Base-by-base conservation (phyloP, 2,329 filamentous ascomycete species). In the Furcasterigmium sp. region DNA sequence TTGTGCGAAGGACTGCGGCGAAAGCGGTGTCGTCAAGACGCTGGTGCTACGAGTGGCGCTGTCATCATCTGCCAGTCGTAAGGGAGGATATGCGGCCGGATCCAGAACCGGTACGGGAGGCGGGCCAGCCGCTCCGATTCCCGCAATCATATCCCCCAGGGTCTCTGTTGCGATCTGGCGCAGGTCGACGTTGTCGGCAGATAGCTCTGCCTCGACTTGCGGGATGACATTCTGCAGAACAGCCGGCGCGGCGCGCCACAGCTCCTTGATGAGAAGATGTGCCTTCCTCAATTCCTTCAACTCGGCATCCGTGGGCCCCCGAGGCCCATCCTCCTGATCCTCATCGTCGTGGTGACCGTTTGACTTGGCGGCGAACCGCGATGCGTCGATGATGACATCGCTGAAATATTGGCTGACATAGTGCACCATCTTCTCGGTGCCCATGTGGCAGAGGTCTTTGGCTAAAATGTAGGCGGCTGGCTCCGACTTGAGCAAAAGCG, bases 381-480 rank as follows among this genome's bases (percentile, higher is more conserved):
- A 90, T 4, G 90, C 87, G 58, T 96, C 90, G 48, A 97, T 82
- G 45, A 98, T 94, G 41, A 97, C 90, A 44, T 95, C 90, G 64
- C 90, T 95, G 62, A 98, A 98, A 62, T 97, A 98, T 57, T 95
- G 90, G 52, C 89, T 91, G 44, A 97, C 85, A 53, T 94, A 89
- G 48, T 90, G 85, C 1, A 89, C 85, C 91, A 98, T 96, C 64
- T 94, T 94, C 53, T 96, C 91, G 1, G 87, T 82, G 53, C 84
- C 94, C 15, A 79, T 79, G 56, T 90, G 93, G 69, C 93, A 98
- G 36, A 98, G 84, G 3, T 87, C 87, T 65, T 94, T 95, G 18
- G 93, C 91, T 86, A 97, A 95, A 58, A 93, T 85, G 67, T 98
- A 98, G 2, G 93, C 91, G 14, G 90, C 82, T 2, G 93, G 91